Evolutionary conservation across 2,329 filamentous ascomycete species (phyloP).

Genomic region (Alternaria triticina): DNA sequence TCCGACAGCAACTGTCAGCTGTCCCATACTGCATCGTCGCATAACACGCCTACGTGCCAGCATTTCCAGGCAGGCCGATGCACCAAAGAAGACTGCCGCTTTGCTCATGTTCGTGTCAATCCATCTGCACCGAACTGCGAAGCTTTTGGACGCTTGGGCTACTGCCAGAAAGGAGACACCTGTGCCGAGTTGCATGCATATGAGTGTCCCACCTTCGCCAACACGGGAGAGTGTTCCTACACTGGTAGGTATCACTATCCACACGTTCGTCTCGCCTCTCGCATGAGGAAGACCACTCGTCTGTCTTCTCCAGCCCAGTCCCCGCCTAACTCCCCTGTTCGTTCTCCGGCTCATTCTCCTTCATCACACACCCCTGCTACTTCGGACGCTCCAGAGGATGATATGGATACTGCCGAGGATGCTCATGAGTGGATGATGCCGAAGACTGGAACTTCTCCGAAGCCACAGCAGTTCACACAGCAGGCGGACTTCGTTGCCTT

Average conservation of each 20-base stretch:
- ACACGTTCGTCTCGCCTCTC: conserved; percentile 69
- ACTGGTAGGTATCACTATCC: conserved; percentile 79
- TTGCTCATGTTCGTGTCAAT: conserved; percentile 82
- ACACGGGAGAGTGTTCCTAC: conserved; percentile 79
- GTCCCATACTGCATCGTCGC: conserved; percentile 82
- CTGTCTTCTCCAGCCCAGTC: conserved; percentile 18
- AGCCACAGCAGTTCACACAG: conserved; percentile 33
- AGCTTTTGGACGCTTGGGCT: conserved; percentile 83
- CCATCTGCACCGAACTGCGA: conserved; percentile 81
- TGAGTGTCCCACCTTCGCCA: conserved; percentile 95
- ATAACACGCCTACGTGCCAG: conserved; percentile 86
- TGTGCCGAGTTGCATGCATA: conserved; percentile 86
- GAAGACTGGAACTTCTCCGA: not conserved
- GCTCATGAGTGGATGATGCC: conserved; percentile 1
- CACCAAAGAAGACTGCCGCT: conserved; percentile 83
- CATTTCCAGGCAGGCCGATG: conserved; percentile 92
- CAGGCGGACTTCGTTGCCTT: conserved; percentile 42
- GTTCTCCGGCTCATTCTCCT: conserved; percentile 5
- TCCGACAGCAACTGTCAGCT: conserved; percentile 82
- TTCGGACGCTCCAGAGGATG: conserved; percentile 14
- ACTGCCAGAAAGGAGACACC: conserved; percentile 79
- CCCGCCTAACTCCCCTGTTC: not conserved
- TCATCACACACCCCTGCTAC: conserved; percentile 1
- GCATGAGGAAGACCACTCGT: conserved; percentile 30
- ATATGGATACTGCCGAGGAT: conserved; percentile 9